phyloP scores from a whole-genome alignment of 106 monocot genomes.

The Ottelia alismoides region DNA sequence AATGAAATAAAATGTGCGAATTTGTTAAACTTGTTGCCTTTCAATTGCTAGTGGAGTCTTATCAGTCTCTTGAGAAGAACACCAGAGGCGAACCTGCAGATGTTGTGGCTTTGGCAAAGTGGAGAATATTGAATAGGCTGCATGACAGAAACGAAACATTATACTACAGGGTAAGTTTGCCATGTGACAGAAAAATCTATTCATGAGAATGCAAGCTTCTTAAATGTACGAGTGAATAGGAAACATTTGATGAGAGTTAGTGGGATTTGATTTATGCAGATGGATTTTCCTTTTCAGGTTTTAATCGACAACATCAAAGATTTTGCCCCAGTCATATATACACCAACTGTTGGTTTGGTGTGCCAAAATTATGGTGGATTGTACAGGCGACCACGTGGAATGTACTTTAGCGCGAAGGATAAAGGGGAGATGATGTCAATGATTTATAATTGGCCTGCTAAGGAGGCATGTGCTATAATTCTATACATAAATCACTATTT shows the following conservation, averaged over 20 bases:
- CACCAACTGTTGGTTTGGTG: constrained; percentile 96
- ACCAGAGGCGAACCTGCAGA: constrained; percentile 45
- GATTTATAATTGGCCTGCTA: constrained; percentile 98
- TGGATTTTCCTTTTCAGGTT: constrained; percentile 34
- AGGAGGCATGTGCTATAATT: too few species aligned
- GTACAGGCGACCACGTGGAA: constrained; percentile 93
- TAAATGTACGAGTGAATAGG: neutral
- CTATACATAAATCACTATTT: too few species aligned
- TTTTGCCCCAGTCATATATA: constrained; percentile 97
- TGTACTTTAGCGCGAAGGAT: constrained; percentile 99
- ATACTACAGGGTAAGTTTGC: constrained; percentile 80
- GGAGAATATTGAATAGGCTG: constrained; percentile 95
- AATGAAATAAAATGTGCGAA: too few species aligned
- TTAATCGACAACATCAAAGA: constrained; percentile 97
- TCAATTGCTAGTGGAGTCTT: constrained; percentile 76
- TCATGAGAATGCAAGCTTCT: neutral
- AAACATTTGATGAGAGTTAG: neutral
- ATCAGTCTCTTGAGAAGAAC: constrained; percentile 78
- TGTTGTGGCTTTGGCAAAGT: constrained; percentile 74
- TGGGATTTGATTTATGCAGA: neutral
- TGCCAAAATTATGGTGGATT: constrained; percentile 98
- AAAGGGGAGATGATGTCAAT: constrained; percentile 99
- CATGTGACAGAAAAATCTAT: neutral
- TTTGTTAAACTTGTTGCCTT: too few species aligned
- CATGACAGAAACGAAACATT: constrained; percentile 99